These are phyloP conservation scores for Diplodia seriata DNA, from an alignment of 2,329 filamentous ascomycete species.

Conservation along the genomic window DNA sequence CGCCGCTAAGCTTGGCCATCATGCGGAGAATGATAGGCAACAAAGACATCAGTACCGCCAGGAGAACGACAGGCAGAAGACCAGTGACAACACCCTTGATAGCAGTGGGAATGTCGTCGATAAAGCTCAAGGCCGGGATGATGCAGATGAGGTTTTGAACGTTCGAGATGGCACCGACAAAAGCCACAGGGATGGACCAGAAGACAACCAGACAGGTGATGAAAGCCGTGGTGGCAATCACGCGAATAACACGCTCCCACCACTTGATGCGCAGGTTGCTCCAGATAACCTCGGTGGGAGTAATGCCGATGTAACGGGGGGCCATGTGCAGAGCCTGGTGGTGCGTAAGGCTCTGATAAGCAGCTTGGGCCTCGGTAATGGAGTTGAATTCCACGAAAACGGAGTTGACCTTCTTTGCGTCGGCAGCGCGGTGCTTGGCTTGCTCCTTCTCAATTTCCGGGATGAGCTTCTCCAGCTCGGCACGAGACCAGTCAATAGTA, in stretches of 20 bases:
- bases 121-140: slow-evolving; percentile 74
- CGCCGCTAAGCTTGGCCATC: slow-evolving; percentile 80
- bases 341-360: slow-evolving; percentile 85
- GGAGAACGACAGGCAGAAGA: slow-evolving; percentile 77
- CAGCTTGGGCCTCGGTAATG: slow-evolving; percentile 83
- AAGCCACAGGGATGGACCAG: slow-evolving; percentile 78
- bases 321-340: slow-evolving; percentile 87
- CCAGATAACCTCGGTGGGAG: slow-evolving; percentile 87
- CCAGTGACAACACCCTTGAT: slow-evolving; percentile 85
- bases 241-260: slow-evolving; percentile 82
- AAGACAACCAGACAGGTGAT: slow-evolving; percentile 83
- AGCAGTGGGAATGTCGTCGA: slow-evolving; percentile 71
- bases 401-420: slow-evolving; percentile 49
- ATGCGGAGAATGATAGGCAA: slow-evolving; percentile 72
- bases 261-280: slow-evolving; percentile 80
- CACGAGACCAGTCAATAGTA: slow-evolving; percentile 32
- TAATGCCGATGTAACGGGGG: slow-evolving; percentile 82
- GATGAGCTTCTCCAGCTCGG: slow-evolving; percentile 24
- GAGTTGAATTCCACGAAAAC: slow-evolving; percentile 90
- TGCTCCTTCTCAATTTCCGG: slow-evolving; percentile 32
- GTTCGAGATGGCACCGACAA: slow-evolving; percentile 87
- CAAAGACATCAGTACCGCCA: slow-evolving; percentile 85
- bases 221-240: slow-evolving; percentile 72
- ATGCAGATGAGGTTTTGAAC: slow-evolving; percentile 70
- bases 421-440: background rate